A percentile compares a stretch with the other conserved stretches of the same genome.
These are phyloP conservation scores for Aspergillus nidulans DNA, from an alignment of 495 filamentous ascomycete genomes.

Conservation along the genomic window DNA sequence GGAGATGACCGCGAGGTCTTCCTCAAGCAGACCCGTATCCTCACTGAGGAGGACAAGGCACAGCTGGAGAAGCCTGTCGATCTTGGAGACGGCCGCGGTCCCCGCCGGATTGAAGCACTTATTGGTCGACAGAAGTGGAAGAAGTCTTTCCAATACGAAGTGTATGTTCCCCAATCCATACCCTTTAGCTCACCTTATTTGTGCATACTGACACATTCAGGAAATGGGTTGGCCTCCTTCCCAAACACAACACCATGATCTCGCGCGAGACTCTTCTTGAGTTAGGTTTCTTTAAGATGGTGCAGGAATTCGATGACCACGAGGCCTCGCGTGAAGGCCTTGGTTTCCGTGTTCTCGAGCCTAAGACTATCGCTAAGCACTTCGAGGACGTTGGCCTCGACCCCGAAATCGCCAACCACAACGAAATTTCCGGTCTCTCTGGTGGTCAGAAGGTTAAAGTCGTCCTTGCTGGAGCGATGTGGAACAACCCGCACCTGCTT, in stretches of 20 bases:
- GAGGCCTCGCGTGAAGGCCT: conserved; percentile 96
- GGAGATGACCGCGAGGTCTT: conserved; percentile 96
- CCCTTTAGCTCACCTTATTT: not conserved
- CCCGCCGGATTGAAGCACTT: conserved; percentile 75
- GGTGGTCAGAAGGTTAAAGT: conserved; percentile 99
- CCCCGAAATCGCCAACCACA: conserved; percentile 97
- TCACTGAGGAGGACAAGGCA: conserved; percentile 76
- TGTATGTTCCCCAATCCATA: conserved; percentile 54
- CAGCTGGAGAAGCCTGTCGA: conserved; percentile 90
- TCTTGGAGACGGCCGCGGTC: conserved; percentile 73
- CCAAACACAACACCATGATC: conserved; percentile 89
- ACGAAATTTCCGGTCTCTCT: conserved; percentile 92
- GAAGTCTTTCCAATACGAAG: conserved; percentile 98
- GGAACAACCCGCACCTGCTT: conserved; percentile 97
- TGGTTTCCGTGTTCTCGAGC: conserved; percentile 86
- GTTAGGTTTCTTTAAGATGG: conserved; percentile 82
- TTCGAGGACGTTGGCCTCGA: conserved; percentile 96
- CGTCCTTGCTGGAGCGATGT: conserved; percentile 95
- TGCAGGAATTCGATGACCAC: conserved; percentile 98
- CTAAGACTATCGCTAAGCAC: conserved; percentile 92
- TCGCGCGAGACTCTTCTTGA: conserved; percentile 87
- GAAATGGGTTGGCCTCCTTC: conserved; percentile 84
- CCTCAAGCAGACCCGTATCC: conserved; percentile 92
- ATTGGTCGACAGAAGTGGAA: conserved; percentile 98
- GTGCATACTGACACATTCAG: conserved; percentile 26